Base-by-base conservation (phyloP, 495 filamentous ascomycete genomes). In the Endocarpon pusillum region DNA sequence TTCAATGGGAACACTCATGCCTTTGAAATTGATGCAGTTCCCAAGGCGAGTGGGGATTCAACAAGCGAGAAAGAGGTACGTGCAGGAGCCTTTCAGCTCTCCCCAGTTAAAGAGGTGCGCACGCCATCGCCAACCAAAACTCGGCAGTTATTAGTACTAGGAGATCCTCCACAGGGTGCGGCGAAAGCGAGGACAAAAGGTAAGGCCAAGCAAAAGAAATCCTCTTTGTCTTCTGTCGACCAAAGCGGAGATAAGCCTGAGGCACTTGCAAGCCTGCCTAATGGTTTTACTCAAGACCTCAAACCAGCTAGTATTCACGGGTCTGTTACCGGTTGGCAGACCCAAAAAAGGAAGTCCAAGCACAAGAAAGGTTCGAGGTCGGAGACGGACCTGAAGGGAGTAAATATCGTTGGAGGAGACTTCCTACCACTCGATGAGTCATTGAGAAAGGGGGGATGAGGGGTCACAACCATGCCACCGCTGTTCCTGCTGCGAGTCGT, bases 361-460 rank as follows among this genome's bases (percentile, higher is more conserved):
- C 47, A 62, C 31, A 61, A 59, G 39, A 53, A 51, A 33, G 57
- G 50, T 37, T 46, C 48, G 14, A 62, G 58, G 42, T 48, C 53
- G 1, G 46, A 45, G 17, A 38, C 45, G 3, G 49, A 61, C 5
- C 32, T 49, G 15, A 48, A 51, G 20, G 41, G 43, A 3, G 33
- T 39, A 20, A 41, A 49, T 23, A n/a, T 4, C 12, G 36, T 45
- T 19, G 45, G 46, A 15, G 52, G 47, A 1, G 63, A 67, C 38
- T 50, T 55, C 4, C 42, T 63, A 16, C 62, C 64, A n/a, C 42
- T 45, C n/a, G 62, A 67, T 31, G 61, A 59, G 36, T 58, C 61
- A 21, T 36, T 66, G 42, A 46, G 64, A 21, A 69, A 69, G 42
- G 64, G 64, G 24, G 64, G 64, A 11, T 69, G 47, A 54, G 28